These are phyloP conservation scores for Penicillium sclerotiorum DNA, from an alignment of 2,329 filamentous ascomycete species.

Conservation along the genomic window DNA sequence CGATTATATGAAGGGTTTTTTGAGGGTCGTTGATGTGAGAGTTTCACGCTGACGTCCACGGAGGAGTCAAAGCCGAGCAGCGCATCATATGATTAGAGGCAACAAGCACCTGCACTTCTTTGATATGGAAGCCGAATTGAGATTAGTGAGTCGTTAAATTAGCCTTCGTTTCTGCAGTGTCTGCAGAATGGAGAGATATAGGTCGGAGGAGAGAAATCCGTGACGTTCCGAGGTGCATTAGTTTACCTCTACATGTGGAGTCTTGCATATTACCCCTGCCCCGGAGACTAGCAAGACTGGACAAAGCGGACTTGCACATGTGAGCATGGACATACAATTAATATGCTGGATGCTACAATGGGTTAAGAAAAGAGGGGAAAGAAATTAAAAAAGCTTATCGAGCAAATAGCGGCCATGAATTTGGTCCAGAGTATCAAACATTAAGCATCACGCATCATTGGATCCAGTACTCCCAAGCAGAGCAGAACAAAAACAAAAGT, in stretches of 20 bases:
- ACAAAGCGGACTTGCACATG: too few species aligned
- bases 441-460: background rate
- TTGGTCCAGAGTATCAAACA: background rate
- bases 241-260: background rate
- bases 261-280: background rate
- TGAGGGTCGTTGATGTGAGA: background rate
- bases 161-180: background rate
- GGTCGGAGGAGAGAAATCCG: constrained; percentile 7
- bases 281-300: background rate
- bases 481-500: constrained; percentile 11
- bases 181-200: background rate
- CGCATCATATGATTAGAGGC: background rate
- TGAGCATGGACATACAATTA: too few species aligned
- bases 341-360: too few species aligned
- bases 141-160: background rate
- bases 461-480: background rate
- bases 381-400: background rate
- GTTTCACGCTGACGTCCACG: background rate
- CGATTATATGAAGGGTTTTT: background rate
- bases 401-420: too few species aligned
- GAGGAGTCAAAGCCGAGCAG: background rate
- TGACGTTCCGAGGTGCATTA: background rate
- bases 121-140: too few species aligned
- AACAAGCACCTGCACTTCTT: background rate
- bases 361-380: background rate